Percentiles rank a stretch among this genome's conserved stretches.
phyloP scores from a whole-genome alignment of 1,284 basidiomycete species.

The Rhodotorula glutinis region DNA sequence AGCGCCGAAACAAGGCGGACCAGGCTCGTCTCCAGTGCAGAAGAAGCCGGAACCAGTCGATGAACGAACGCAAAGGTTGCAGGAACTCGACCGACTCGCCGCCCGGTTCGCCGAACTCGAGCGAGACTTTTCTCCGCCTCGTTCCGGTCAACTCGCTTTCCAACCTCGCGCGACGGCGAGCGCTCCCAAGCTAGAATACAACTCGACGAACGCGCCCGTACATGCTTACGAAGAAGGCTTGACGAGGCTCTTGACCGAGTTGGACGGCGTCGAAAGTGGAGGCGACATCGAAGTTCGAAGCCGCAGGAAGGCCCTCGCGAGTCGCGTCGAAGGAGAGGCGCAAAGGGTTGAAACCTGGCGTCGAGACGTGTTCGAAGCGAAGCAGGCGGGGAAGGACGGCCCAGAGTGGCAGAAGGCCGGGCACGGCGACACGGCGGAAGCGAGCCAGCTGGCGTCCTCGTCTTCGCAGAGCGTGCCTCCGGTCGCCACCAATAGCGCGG shows the following conservation, averaged over 20 bases:
- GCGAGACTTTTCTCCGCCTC: slow-evolving; percentile 3
- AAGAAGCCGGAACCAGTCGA: background rate
- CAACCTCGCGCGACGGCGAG: background rate
- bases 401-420: background rate
- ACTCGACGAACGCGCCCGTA: slow-evolving; percentile 57
- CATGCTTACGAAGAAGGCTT: slow-evolving; percentile 62
- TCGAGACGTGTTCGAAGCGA: slow-evolving; percentile 1
- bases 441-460: too few relatives aligned
- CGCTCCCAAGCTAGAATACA: slow-evolving; percentile 53
- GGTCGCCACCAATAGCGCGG: too few relatives aligned
- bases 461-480: too few relatives aligned
- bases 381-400: background rate
- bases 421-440: background rate
- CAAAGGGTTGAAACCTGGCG: slow-evolving; percentile 53
- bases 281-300: slow-evolving; percentile 60
- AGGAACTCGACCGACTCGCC: background rate
- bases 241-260: slow-evolving; percentile 59
- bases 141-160: slow-evolving; percentile 1
- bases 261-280: slow-evolving; percentile 65
- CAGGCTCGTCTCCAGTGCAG: background rate
- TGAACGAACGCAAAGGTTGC: slow-evolving; percentile 1
- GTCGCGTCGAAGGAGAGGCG: slow-evolving; percentile 60
- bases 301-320: slow-evolving; percentile 59
- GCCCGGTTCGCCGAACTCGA: slow-evolving; percentile 2
- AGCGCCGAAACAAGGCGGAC: background rate